Evolutionary conservation across 768 basidiomycete species (phyloP).

Genomic region (Albatrellus ellisii): DNA sequence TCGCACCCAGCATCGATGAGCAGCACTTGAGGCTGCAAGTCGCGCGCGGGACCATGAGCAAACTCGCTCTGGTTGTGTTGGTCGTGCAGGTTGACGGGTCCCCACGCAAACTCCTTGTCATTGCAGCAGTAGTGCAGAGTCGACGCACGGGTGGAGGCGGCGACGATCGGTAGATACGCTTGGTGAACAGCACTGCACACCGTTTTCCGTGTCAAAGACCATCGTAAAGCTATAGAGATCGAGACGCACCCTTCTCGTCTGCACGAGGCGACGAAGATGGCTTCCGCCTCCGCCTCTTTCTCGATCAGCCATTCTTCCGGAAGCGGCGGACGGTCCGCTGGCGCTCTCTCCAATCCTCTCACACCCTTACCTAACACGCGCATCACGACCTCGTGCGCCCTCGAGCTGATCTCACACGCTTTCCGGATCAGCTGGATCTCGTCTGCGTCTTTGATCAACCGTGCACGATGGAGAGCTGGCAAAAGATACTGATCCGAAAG

Average conservation of each 20-base stretch:
- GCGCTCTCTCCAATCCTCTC: slow-evolving; percentile 32
- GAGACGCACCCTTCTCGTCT: slow-evolving; percentile 66
- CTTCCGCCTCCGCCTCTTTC: slow-evolving; percentile 90
- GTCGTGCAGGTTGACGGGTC: slow-evolving; percentile 46
- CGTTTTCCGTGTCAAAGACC: background rate
- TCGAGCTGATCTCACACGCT: slow-evolving; percentile 78
- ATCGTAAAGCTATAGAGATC: too few species aligned
- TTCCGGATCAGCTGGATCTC: slow-evolving; percentile 68
- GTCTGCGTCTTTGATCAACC: slow-evolving; percentile 60
- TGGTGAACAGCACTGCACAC: slow-evolving; percentile 59
- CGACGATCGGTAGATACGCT: slow-evolving; percentile 90
- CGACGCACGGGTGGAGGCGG: slow-evolving; percentile 73
- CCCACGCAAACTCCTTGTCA: slow-evolving; percentile 78
- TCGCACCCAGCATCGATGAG: slow-evolving; percentile 95
- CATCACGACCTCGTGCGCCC: slow-evolving; percentile 91
- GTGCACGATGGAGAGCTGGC: slow-evolving; percentile 64
- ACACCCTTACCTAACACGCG: slow-evolving; percentile 71
- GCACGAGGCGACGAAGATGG: slow-evolving; percentile 85
- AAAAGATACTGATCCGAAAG: slow-evolving; percentile 56
- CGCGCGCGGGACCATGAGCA: slow-evolving; percentile 25
- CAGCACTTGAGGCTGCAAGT: slow-evolving; percentile 55
- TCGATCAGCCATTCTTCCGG: slow-evolving; percentile 82
- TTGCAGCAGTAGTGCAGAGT: slow-evolving; percentile 95
- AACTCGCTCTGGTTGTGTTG: slow-evolving; percentile 39
- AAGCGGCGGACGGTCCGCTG: slow-evolving; percentile 33